A percentile compares a stretch with the other conserved stretches of the same genome.
These are phyloP conservation scores for Suillus variegatus DNA, from an alignment of 768 basidiomycete species.

Conservation along the genomic window DNA sequence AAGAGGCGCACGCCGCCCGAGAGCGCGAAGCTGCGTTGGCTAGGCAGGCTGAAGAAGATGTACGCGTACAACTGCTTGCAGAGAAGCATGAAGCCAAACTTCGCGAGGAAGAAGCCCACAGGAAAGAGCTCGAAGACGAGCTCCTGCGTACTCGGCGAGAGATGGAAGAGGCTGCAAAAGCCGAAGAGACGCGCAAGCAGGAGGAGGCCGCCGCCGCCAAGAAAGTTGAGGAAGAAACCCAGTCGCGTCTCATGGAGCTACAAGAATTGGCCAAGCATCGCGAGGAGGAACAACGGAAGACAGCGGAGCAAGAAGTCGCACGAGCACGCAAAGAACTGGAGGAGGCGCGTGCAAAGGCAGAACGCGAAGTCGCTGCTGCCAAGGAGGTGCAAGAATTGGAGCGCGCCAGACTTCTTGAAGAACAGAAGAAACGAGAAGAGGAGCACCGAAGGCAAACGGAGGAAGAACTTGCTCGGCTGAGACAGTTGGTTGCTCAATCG, in stretches of 20 bases:
- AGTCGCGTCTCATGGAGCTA: constrained; percentile 28
- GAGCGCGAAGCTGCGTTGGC: constrained; percentile 21
- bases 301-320: constrained; percentile 29
- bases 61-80: constrained; percentile 24
- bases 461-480: constrained; percentile 26
- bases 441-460: constrained; percentile 30
- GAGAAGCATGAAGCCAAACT: constrained; percentile 30
- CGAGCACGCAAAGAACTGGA: constrained; percentile 26
- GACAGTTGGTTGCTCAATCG: constrained; percentile 27
- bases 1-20: constrained; percentile 28
- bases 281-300: constrained; percentile 25
- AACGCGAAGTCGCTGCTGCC: constrained; percentile 25
- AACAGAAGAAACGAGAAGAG: constrained; percentile 34
- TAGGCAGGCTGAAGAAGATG: constrained; percentile 24
- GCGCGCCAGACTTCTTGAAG: constrained; percentile 23
- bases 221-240: constrained; percentile 20
- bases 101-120: constrained; percentile 31
- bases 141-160: constrained; percentile 24
- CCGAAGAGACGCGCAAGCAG: constrained; percentile 21
- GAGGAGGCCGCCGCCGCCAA: constrained; percentile 22
- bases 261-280: constrained; percentile 23
- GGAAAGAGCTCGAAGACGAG: constrained; percentile 26
- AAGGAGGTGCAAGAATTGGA: constrained; percentile 32
- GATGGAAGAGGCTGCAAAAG: constrained; percentile 17
- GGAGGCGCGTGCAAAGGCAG: constrained; percentile 21